Conservation (phyloP, 306 rosid genomes). For the Gastrolobium villosum region DNA sequence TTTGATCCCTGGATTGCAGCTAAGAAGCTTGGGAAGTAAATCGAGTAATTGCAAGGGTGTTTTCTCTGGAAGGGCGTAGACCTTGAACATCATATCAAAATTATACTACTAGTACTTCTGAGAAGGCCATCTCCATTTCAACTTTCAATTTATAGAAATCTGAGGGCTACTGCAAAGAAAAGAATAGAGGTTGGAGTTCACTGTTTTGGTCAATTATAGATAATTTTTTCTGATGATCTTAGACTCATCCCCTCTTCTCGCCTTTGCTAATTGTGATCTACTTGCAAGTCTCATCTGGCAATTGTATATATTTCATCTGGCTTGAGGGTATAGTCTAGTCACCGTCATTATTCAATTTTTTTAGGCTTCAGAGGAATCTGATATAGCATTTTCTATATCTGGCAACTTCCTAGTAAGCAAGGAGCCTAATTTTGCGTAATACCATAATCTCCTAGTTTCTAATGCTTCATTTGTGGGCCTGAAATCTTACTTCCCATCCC, state of each 20-base stretch:
- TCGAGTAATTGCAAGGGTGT: constrained; percentile 40
- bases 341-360: constrained; percentile 27
- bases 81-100: constrained; percentile 24
- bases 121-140: constrained; percentile 35
- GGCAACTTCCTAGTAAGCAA: constrained; percentile 14
- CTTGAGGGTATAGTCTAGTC: constrained; percentile 35
- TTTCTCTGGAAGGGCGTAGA: constrained; percentile 12
- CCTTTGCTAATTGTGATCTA: constrained; percentile 1
- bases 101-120: constrained; percentile 18
- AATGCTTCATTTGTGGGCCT: constrained; percentile 9
- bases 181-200: constrained; percentile 38
- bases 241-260: not conserved
- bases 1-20: constrained; percentile 56
- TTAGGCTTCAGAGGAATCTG: constrained; percentile 33
- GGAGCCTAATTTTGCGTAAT: not conserved
- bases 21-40: constrained; percentile 56
- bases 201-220: constrained; percentile 41
- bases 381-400: constrained; percentile 21
- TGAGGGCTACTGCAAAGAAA: constrained; percentile 35
- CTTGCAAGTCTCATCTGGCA: constrained; percentile 42
- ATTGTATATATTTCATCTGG: constrained; percentile 45
- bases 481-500: not conserved
- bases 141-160: constrained; percentile 30
- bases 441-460: not conserved
- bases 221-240: constrained; percentile 39